phyloP scores from a whole-genome alignment of 2,329 filamentous ascomycete genomes.

The Microascus cirrosus region DNA sequence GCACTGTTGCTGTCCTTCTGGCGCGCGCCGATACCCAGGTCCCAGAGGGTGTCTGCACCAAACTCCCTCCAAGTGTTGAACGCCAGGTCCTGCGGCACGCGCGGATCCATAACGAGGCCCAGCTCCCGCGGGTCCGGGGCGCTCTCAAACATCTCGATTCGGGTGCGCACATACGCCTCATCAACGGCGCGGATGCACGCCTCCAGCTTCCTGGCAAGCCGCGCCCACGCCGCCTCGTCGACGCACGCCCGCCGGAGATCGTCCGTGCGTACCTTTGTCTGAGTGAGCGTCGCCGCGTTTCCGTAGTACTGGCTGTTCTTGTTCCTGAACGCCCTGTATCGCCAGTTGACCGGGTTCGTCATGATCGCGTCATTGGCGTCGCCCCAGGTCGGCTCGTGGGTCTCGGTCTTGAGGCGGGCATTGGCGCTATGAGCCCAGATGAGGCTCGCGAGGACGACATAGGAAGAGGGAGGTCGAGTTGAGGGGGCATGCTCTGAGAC shows the following conservation, averaged over 20 bases:
- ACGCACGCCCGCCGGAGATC: conserved; percentile 11
- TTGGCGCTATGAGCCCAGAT: conserved; percentile 26
- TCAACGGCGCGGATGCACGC: conserved; percentile 18
- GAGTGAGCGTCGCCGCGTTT: conserved; percentile 27
- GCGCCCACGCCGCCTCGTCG: conserved; percentile 14
- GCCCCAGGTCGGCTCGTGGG: conserved; percentile 1
- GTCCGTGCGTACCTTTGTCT: conserved; percentile 15
- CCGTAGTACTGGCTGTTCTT: conserved; percentile 23
- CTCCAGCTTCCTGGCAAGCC: conserved; percentile 18
- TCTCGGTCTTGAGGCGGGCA: conserved; percentile 15
- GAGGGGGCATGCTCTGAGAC: conserved; percentile 7
- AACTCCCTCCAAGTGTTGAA: conserved; percentile 35
- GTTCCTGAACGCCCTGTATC: conserved; percentile 19
- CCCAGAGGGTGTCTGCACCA: conserved; percentile 27
- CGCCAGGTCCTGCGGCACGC: conserved; percentile 24
- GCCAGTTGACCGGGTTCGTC: conserved; percentile 31
- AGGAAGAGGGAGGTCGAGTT: conserved; percentile 20
- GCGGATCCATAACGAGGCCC: conserved; percentile 26
- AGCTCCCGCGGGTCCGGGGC: conserved; percentile 26
- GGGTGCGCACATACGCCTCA: conserved; percentile 24
- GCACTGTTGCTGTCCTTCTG: neutral
- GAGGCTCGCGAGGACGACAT: conserved; percentile 25
- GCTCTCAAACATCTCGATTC: conserved; percentile 23
- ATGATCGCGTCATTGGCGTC: conserved; percentile 13
- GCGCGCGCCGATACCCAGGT: conserved; percentile 8